Evolutionary conservation across 495 filamentous ascomycete genomes (phyloP), one percentile per base, ranked within the genome.

Genomic region (Amphirosellinia nigrospora): DNA sequence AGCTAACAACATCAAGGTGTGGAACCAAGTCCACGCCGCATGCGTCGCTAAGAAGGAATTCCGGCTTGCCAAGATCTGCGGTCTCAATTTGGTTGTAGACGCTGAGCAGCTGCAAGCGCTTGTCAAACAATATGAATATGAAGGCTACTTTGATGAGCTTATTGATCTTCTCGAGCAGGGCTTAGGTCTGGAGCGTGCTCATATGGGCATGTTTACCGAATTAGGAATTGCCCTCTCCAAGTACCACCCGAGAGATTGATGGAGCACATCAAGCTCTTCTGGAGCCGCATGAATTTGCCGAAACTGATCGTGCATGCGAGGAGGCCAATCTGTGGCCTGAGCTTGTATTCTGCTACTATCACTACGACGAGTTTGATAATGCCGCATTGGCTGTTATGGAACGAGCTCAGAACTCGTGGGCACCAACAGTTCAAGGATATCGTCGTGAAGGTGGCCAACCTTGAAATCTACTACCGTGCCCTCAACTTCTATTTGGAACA

Each of bases 371-470:
- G 79, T 98, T 92, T 85, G 96, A 99, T 82, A 99, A 99, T 78
- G 96, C 96, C 32, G 96, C 96, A 28, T 87, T 99, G 67, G 94
- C 96, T 41, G 98, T 99, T 88, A 99, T 99, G 94, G 96, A 99
- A 87, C 93, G 96, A 74, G 93, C 96, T 43, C 91, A 97, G 63
- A 95, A 98, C 82, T 93, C 96, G 3, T 99, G 96, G 96, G 81
- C 96, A 99, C 83, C 96, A 98, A 82, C 96, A 95, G 36, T 98
- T 99, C 90, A 98, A 98, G 88, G 96, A 98, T 80, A 98, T 97
- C 70, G 87, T 97, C 68, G 90, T 97, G 83, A 98, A 98, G 88
- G 95, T 97, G 70, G 93, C 96, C 74, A 99, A 99, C 82, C 81
- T 98, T 76, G 96, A 99, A 82, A 98, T 99, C 79, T 98, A 97